A percentile compares a stretch with the other conserved stretches of the same genome.
Evolutionary conservation across 495 filamentous ascomycete species (phyloP).

Genomic region (Terfezia boudieri): DNA sequence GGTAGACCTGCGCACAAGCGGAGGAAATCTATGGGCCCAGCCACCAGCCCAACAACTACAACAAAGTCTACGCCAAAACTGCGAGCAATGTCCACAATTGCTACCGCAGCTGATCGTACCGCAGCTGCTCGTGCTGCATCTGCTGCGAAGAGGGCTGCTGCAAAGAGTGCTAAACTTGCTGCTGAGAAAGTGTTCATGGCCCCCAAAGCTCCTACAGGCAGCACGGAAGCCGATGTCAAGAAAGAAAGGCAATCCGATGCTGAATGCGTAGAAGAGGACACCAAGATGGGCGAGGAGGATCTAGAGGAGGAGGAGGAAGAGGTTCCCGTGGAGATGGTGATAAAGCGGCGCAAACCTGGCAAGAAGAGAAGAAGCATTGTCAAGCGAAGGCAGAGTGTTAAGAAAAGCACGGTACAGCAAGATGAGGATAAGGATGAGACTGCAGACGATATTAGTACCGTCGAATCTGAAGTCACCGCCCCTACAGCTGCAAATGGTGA

Average conservation of each 20-base stretch:
- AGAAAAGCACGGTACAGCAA: too few relatives aligned
- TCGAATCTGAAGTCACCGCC: too few relatives aligned
- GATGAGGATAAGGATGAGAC: too few relatives aligned
- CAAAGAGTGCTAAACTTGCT: background rate
- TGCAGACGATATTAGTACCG: too few relatives aligned
- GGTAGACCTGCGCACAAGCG: conserved; percentile 6
- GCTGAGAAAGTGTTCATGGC: background rate
- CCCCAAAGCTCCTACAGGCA: background rate
- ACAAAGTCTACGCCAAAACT: too few relatives aligned
- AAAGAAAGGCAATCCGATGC: background rate
- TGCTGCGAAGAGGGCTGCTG: background rate
- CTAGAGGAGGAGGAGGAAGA: background rate
- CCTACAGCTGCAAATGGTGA: too few relatives aligned
- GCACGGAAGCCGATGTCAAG: background rate
- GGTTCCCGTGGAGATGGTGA: background rate
- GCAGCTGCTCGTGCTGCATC: background rate
- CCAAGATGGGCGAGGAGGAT: too few relatives aligned
- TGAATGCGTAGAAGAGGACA: background rate
- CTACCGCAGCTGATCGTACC: background rate
- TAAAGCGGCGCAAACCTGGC: too few relatives aligned
- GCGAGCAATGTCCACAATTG: too few relatives aligned
- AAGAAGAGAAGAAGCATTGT: too few relatives aligned
- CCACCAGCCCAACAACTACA: too few relatives aligned
- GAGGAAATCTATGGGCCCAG: conserved; percentile 5
- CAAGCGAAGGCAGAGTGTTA: too few relatives aligned